phyloP scores from a whole-genome alignment of 495 filamentous ascomycete species.

The Neurospora sp. region DNA sequence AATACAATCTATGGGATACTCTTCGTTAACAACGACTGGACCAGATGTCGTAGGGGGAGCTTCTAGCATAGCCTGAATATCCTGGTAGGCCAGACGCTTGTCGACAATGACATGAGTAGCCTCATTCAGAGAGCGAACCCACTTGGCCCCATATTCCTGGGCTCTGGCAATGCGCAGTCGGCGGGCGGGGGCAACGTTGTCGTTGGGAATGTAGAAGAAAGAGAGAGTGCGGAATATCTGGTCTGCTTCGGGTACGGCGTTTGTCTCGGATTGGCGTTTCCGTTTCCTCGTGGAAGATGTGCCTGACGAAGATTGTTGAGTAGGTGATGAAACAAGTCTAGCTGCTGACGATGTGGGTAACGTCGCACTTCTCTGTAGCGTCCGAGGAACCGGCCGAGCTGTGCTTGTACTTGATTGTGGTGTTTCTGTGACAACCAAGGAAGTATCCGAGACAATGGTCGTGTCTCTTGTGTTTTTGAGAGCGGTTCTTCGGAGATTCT shows the following conservation, averaged over 20 bases:
- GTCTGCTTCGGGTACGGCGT: conserved; percentile 45
- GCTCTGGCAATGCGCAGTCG: conserved; percentile 63
- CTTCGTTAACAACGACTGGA: conserved; percentile 53
- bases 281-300: conserved; percentile 33
- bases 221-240: conserved; percentile 55
- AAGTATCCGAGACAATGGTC: not conserved
- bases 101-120: conserved; percentile 77
- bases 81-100: conserved; percentile 49
- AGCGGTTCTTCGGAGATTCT: not conserved
- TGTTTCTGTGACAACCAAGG: conserved; percentile 16
- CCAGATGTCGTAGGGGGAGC: conserved; percentile 37
- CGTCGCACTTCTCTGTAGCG: conserved; percentile 15
- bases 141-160: conserved; percentile 60
- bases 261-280: conserved; percentile 29
- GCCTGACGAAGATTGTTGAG: conserved; percentile 14
- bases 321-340: not conserved
- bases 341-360: conserved; percentile 4
- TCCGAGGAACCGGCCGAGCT: not conserved
- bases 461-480: not conserved
- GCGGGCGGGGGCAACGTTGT: conserved; percentile 55
- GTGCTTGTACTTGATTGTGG: conserved; percentile 10
- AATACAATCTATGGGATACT: conserved; percentile 73
- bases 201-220: conserved; percentile 77
- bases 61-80: conserved; percentile 54
- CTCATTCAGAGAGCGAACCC: conserved; percentile 21